Evolutionary conservation across 441 rosid species (phyloP), one percentile per base, ranked within the genome.

Genomic region (Pelargonium citronellum): DNA sequence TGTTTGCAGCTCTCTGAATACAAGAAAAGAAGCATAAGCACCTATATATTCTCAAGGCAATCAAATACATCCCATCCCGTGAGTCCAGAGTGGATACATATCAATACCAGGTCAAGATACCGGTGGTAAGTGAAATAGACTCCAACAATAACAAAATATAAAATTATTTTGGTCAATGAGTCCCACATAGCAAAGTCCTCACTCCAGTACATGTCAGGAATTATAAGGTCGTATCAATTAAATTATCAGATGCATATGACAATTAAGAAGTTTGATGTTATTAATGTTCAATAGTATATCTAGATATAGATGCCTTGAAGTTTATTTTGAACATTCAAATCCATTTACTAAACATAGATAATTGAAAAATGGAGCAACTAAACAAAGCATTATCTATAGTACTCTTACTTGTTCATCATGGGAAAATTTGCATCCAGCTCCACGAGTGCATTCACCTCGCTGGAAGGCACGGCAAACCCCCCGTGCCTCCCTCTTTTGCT

Each of bases 401-500:
- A 64, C 68, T 57, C 86, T 82, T 82, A 91, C 97, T 80, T 89
- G 91, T 73, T 89, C 91, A 69, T 89, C 89, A 16, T 91, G 97
- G 43, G 97, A 94, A 75, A 89, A 94, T 77, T 89, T 94, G 83
- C 96, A 94, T 58, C 87, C 86, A 64, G 85, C 95, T 7, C 95
- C 96, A 46, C 90, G 89, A 55, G 91, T 87, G 69, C 98, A 91
- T 79, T 91, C 91, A 64, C 98, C 97, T 76, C 81, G 86, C 80
- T 91, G 98, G 77, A 93, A 93, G 77, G 97, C 93, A 73, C 86
- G 87, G 73, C 98, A 93, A 1, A 88, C 93, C 43, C 97, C 98
- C 20, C 96, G 84, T 13, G 89, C 97, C 84, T 87, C 98, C 83
- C 93, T 86, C 78, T 88, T 91, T 72, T 77, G 81, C 68, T 58